Conservation (phyloP, 768 basidiomycete genomes). For the Gymnopilus dilepis region DNA sequence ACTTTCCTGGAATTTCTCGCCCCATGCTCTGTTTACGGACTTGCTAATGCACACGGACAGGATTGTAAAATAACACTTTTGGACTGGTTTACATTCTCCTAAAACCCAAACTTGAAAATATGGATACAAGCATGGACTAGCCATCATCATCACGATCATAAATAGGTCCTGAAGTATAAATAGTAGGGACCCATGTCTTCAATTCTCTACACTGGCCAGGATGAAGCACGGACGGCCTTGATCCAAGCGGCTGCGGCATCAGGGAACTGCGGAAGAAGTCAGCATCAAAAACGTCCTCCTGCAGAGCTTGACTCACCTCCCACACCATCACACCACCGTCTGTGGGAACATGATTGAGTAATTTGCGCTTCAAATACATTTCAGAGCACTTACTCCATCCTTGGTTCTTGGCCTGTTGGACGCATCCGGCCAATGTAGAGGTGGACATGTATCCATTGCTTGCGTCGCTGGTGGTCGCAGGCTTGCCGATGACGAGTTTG, state of each 20-base stretch:
- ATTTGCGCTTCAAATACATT: not conserved
- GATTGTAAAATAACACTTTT: not conserved
- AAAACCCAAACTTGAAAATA: not conserved
- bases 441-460: slow-evolving; percentile 67
- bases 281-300: not conserved
- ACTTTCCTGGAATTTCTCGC: not conserved
- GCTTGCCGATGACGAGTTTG: slow-evolving; percentile 82
- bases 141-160: not conserved
- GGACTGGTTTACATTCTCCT: not conserved
- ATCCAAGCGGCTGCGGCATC: slow-evolving; percentile 48
- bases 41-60: not conserved
- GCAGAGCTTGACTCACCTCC: slow-evolving; percentile 33
- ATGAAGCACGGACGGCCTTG: slow-evolving; percentile 37
- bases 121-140: slow-evolving; percentile 3
- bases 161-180: not conserved
- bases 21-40: not conserved
- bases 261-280: slow-evolving; percentile 37
- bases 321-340: slow-evolving; percentile 46
- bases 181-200: not conserved
- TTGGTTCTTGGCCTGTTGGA: slow-evolving; percentile 57
- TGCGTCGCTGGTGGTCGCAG: slow-evolving; percentile 55
- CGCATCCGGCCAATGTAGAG: slow-evolving; percentile 59
- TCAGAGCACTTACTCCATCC: slow-evolving; percentile 71
- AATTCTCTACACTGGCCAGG: slow-evolving; percentile 38
- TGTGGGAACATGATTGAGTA: slow-evolving; percentile 15